phyloP scores from a whole-genome alignment of 2,329 filamentous ascomycete species.

The Hymenoscyphus scutula region DNA sequence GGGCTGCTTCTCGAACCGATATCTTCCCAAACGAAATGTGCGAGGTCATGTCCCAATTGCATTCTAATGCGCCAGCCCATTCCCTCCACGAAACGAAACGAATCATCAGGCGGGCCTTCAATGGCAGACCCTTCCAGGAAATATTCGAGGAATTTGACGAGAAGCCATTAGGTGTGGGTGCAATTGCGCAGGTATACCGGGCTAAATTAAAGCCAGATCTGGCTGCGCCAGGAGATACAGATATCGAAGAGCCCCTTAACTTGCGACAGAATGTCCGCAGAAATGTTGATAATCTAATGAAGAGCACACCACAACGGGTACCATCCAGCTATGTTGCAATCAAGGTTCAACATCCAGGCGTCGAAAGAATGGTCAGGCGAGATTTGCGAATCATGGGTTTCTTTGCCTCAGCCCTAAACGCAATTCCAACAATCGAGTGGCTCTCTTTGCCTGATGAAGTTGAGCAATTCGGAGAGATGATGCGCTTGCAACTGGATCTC shows the following conservation, averaged over 20 bases:
- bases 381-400: slow-evolving; percentile 93
- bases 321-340: slow-evolving; percentile 92
- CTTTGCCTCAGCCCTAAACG: slow-evolving; percentile 81
- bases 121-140: slow-evolving; percentile 74
- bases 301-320: slow-evolving; percentile 79
- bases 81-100: slow-evolving; percentile 75
- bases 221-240: slow-evolving; percentile 58
- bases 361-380: slow-evolving; percentile 85
- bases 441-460: slow-evolving; percentile 94
- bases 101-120: slow-evolving; percentile 80
- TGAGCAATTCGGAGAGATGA: slow-evolving; percentile 93
- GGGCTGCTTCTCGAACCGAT: slow-evolving; percentile 93
- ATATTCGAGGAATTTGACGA: slow-evolving; percentile 97
- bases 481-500: slow-evolving; percentile 93
- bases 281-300: slow-evolving; percentile 82
- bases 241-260: slow-evolving; percentile 53
- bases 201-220: slow-evolving; percentile 84
- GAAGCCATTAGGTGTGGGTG: slow-evolving; percentile 84
- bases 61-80: slow-evolving; percentile 92
- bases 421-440: slow-evolving; percentile 94
- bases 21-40: slow-evolving; percentile 96
- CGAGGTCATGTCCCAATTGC: slow-evolving; percentile 86
- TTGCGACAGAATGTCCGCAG: slow-evolving; percentile 69
- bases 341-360: slow-evolving; percentile 90
- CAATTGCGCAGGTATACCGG: slow-evolving; percentile 97